Base-by-base conservation (phyloP, 345 rosid species). In the Pelargonium nanum region DNA sequence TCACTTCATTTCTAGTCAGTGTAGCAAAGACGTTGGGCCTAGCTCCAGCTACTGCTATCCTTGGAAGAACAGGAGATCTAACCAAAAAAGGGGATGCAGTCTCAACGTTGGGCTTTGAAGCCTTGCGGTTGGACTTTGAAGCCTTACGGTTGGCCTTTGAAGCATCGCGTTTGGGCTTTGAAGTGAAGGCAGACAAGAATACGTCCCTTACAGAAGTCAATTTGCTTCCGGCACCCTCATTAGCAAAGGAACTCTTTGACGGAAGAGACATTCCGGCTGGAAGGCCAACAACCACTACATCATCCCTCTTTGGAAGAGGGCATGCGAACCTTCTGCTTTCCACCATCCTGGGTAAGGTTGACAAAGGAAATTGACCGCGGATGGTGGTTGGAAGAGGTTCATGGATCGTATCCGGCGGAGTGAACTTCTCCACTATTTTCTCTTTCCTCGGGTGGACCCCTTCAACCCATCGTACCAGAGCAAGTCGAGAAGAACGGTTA, bases 401-500 rank as follows among this genome's bases (percentile, higher is more conserved):
- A 40, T 40, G 48, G 16, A 40, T 40, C 48, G 10, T 40, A 2
- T 6, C 48, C 15, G 48, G 48, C 2, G 48, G 48, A 2, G 48
- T 40, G 48, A 40, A 40, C 48, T 12, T 40, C 13, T 40, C 13
- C 48, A 12, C 15, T 40, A 17, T 12, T 9, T 12, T 40, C 13
- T 6, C 15, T 40, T 40, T 40, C 48, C 15, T 40, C 16, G 23
- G 48, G 15, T 55, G 30, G 9, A 64, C 55, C 32, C 67, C 60
- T 5, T 65, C 61, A 15, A 57, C 30, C 61, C 61, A 65, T 48
- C 61, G 62, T 6, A 65, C 62, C 15, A 44, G 25, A 13, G 68
- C 56, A 51, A 65, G 57, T n/a, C 55, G 61, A 45, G 54, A 40
- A 48, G 68, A 64, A 23, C 61, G 26, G 24, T 64, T 64, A 13